Conservation (phyloP, 805 yeast genomes). For the Candida sanyiensis region DNA sequence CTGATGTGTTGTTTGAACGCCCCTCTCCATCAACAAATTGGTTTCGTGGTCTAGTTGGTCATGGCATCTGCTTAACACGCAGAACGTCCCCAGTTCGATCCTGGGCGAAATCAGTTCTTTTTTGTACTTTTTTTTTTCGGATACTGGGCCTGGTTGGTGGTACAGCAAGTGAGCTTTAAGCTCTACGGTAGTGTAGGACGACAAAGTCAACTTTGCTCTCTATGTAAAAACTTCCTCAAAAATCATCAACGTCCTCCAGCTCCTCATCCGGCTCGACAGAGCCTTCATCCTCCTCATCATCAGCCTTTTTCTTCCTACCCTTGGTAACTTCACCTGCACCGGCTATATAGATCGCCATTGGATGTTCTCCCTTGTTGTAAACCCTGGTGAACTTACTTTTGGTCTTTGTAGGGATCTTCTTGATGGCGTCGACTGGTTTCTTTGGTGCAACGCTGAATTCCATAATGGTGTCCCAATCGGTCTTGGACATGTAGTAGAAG, state of each 20-base stretch:
- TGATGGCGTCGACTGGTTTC: slow-evolving; percentile 39
- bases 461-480: slow-evolving; percentile 86
- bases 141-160: too few relatives aligned
- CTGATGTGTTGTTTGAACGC: too few relatives aligned
- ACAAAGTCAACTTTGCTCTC: neutral
- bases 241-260: slow-evolving; percentile 12
- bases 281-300: slow-evolving; percentile 17
- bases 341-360: slow-evolving; percentile 74
- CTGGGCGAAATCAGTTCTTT: slow-evolving; percentile 89
- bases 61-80: slow-evolving; percentile 99
- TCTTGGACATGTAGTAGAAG: slow-evolving; percentile 76
- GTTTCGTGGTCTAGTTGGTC: slow-evolving; percentile 99
- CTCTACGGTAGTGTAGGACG: too few relatives aligned
- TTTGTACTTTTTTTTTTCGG: slow-evolving; percentile 1
- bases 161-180: neutral
- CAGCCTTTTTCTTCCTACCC: slow-evolving; percentile 18
- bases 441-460: slow-evolving; percentile 75
- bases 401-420: slow-evolving; percentile 67
- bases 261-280: slow-evolving; percentile 17
- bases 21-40: slow-evolving; percentile 26
- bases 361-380: slow-evolving; percentile 74
- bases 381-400: slow-evolving; percentile 84
- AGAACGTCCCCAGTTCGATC: slow-evolving; percentile 99
- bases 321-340: slow-evolving; percentile 46
- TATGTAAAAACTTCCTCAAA: neutral